Conservation (phyloP, 2,329 filamentous ascomycete genomes). For the Trichoderma cornu-damae region DNA sequence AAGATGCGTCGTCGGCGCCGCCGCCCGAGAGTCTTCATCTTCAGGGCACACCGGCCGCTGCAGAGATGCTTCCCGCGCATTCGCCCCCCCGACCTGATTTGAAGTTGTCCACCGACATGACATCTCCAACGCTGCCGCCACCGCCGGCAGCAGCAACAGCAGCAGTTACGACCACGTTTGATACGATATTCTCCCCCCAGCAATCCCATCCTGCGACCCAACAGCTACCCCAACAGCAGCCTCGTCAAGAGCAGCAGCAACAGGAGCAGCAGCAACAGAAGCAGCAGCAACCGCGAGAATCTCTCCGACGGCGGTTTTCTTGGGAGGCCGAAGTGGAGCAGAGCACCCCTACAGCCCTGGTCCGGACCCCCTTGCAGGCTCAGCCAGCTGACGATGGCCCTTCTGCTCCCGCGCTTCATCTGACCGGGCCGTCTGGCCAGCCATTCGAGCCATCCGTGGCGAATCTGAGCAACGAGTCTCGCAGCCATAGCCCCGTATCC, state of each 20-base stretch:
- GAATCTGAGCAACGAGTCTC: slow-evolving; percentile 19
- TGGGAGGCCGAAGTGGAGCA: slow-evolving; percentile 31
- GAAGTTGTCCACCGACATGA: background rate
- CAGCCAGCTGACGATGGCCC: background rate
- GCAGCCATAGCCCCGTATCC: slow-evolving; percentile 18
- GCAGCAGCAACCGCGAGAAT: slow-evolving; percentile 12
- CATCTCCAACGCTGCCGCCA: background rate
- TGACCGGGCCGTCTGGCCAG: slow-evolving; percentile 7
- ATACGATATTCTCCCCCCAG: slow-evolving; percentile 1
- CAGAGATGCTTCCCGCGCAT: background rate
- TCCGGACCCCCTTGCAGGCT: background rate
- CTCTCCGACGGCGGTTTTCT: slow-evolving; percentile 33
- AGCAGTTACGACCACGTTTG: background rate
- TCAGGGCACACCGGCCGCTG: background rate
- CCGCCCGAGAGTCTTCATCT: background rate
- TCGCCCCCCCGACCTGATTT: background rate
- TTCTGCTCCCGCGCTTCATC: background rate
- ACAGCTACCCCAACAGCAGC: background rate
- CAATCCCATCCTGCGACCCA: background rate
- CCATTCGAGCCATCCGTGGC: slow-evolving; percentile 17
- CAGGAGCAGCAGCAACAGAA: background rate
- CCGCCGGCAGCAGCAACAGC: no score
- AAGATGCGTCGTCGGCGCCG: background rate
- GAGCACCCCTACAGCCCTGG: background rate
- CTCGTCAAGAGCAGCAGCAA: background rate